Conservation (phyloP, 2,329 filamentous ascomycete genomes). For the Dendrostoma leiphaemia region DNA sequence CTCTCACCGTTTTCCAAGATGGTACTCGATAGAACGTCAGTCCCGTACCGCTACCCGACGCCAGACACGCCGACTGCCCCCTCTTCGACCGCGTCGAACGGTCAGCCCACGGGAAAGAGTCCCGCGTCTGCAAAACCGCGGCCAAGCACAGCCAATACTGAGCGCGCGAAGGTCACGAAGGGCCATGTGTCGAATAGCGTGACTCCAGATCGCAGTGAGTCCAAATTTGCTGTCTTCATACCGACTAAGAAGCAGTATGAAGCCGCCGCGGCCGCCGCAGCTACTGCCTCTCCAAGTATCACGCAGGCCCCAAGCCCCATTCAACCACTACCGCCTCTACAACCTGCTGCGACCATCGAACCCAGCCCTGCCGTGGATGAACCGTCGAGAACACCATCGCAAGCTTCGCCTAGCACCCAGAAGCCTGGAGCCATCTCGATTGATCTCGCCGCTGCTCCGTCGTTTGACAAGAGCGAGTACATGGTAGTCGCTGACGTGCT, state of each 20-base stretch:
- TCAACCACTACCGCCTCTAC: slow-evolving; percentile 28
- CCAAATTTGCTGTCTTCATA: slow-evolving; percentile 47
- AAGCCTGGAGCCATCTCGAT: slow-evolving; percentile 38
- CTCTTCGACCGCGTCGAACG: slow-evolving; percentile 28
- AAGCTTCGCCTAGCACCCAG: slow-evolving; percentile 17
- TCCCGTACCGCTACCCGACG: slow-evolving; percentile 39
- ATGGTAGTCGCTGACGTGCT: slow-evolving; percentile 44
- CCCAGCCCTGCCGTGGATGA: background rate
- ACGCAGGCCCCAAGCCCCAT: slow-evolving; percentile 4
- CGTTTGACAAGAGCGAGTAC: slow-evolving; percentile 54
- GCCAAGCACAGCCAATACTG: slow-evolving; percentile 17
- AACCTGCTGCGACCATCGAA: slow-evolving; percentile 20
- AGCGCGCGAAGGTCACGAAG: slow-evolving; percentile 5
- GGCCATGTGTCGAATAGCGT: slow-evolving; percentile 25
- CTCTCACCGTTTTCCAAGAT: slow-evolving; percentile 51
- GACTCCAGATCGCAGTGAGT: slow-evolving; percentile 32
- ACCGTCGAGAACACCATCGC: slow-evolving; percentile 5
- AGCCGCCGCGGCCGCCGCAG: slow-evolving; percentile 16
- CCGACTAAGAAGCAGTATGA: slow-evolving; percentile 39
- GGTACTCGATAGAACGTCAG: slow-evolving; percentile 42
- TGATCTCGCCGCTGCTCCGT: slow-evolving; percentile 40
- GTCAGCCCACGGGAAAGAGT: slow-evolving; percentile 28
- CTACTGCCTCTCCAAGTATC: background rate
- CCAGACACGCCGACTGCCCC: slow-evolving; percentile 31
- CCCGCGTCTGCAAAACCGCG: slow-evolving; percentile 19